Evolutionary conservation across 2,329 filamentous ascomycete genomes (phyloP).

Genomic region (Aureobasidium sp.): DNA sequence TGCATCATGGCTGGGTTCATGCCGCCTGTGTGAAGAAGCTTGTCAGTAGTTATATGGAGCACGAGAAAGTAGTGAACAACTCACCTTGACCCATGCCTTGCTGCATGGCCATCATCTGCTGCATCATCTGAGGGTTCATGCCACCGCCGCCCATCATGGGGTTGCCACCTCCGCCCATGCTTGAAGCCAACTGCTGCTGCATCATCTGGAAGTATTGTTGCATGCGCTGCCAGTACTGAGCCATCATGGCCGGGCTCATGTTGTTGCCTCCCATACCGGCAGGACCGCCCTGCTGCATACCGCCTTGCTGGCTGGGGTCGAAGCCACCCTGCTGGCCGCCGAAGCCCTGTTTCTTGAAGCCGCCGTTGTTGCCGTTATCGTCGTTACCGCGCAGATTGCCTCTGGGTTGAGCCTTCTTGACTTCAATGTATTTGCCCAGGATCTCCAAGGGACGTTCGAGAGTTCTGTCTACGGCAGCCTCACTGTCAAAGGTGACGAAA

Average conservation of each 20-base stretch:
- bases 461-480: slow-evolving; percentile 87
- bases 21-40: slow-evolving; percentile 18
- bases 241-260: slow-evolving; percentile 96
- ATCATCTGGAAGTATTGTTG: slow-evolving; percentile 94
- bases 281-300: slow-evolving; percentile 25
- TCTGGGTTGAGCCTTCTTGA: slow-evolving; percentile 93
- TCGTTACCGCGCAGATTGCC: slow-evolving; percentile 92
- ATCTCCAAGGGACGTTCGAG: slow-evolving; percentile 81
- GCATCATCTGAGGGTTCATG: slow-evolving; percentile 43
- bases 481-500: slow-evolving; percentile 96
- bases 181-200: slow-evolving; percentile 61
- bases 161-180: slow-evolving; percentile 46
- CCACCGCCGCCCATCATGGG: slow-evolving; percentile 35
- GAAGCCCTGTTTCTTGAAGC: slow-evolving; percentile 31
- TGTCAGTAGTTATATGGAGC: neutral
- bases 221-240: slow-evolving; percentile 97
- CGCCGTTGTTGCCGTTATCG: slow-evolving; percentile 46
- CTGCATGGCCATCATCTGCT: slow-evolving; percentile 31
- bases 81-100: slow-evolving; percentile 17
- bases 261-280: slow-evolving; percentile 31
- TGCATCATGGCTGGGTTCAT: slow-evolving; percentile 69
- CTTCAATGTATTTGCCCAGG: slow-evolving; percentile 91
- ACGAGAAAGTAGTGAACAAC: neutral
- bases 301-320: slow-evolving; percentile 8
- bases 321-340: slow-evolving; percentile 29